Base-by-base conservation (phyloP, 2,329 filamentous ascomycete species). In the Clarireedia sp. region DNA sequence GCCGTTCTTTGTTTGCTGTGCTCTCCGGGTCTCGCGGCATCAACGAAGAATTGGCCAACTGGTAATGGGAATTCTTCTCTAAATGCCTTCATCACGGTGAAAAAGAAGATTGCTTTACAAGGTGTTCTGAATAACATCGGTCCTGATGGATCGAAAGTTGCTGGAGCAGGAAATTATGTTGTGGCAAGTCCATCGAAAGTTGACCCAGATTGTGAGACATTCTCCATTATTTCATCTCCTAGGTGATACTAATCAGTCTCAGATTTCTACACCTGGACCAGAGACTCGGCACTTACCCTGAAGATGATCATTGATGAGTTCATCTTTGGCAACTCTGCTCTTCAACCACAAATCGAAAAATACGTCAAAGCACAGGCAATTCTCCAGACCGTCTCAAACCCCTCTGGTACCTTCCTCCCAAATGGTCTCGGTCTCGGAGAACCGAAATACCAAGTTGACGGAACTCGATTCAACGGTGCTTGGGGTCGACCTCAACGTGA, bases 201-300 rank as follows among this genome's bases (percentile, higher is more conserved):
- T 3, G 68, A 77, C 61, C 80, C 80, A 1, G 70, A 81, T 62
- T 83, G 78, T 80, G 63, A 66, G 74, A 68, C 17, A 23, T 12
- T 7, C 26, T 44, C 5, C 5, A 40, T 3, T n/a, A n/a, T 43
- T 26, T 9, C 33, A 45, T 5, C 36, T 41, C 19, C 5, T 9
- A 23, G 2, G 5, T 29, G 2, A 21, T n/a, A 14, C 58, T 65
- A 40, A 63, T 50, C 8, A 9, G 14, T 8, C 33, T 19, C 48
- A 89, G 85, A 91, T 69, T 90, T 79, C 66, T 90, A 82, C 66
- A 89, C 85, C 1, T 91, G 87, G 88, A 89, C 82, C 2, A 74
- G 88, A 65, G 87, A 91, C 67, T 78, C 85, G 12, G 85, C 83
- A n/a, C 75, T 92, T 24, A 82, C 83, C 2, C 79, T 87, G 71